Percentiles rank a stretch among this genome's conserved stretches.
Evolutionary conservation across 345 rosid genomes (phyloP).

Genomic region (Dimocarpus longan): DNA sequence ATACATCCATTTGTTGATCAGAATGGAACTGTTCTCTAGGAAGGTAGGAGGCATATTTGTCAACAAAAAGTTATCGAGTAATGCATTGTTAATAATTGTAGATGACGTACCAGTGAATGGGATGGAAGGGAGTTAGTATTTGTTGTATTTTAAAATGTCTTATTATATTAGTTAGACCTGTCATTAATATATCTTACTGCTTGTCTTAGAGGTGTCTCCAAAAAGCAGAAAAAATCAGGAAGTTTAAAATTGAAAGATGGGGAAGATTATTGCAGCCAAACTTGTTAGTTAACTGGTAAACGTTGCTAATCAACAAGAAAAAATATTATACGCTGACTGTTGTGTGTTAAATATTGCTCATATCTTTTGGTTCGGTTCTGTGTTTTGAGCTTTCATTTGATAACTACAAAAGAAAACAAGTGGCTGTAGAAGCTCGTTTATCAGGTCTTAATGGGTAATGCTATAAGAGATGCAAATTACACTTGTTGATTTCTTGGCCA

Average conservation of each 20-base stretch:
- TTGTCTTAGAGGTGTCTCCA: background rate
- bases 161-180: background rate
- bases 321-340: background rate
- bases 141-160: background rate
- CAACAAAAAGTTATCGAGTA: background rate
- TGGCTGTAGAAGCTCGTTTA: background rate
- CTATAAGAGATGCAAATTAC: background rate
- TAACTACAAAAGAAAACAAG: background rate
- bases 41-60: background rate
- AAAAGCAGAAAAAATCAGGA: background rate
- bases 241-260: background rate
- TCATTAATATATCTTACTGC: background rate
- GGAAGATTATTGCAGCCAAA: background rate
- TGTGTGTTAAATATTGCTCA: background rate
- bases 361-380: background rate
- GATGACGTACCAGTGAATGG: background rate
- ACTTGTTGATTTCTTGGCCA: background rate
- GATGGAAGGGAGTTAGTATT: background rate
- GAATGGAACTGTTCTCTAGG: background rate
- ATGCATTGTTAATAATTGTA: background rate
- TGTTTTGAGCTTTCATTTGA: background rate
- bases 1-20: background rate
- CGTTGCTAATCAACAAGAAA: background rate
- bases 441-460: no score
- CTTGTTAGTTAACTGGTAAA: background rate